A percentile compares a stretch with the other conserved stretches of the same genome.
Conservation (phyloP, 352 stramenopile genomes). For the Phytophthora vignae region DNA sequence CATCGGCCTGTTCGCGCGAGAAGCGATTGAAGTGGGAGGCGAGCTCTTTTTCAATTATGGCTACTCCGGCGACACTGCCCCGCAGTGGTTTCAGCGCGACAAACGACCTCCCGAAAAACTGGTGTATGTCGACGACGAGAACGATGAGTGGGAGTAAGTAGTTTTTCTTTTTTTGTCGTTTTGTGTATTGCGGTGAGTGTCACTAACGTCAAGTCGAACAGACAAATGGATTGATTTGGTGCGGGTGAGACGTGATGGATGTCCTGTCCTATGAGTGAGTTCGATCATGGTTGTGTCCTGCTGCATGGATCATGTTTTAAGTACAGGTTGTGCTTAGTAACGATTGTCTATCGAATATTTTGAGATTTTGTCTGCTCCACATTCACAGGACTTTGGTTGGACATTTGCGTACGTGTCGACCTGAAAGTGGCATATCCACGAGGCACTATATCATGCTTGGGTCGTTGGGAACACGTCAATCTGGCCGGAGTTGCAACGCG, state of each 20-base stretch:
- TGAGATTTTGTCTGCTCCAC: background rate
- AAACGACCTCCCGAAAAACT: constrained; percentile 20
- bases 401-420: background rate
- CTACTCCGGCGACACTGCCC: constrained; percentile 70
- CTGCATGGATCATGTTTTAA: background rate
- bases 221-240: background rate
- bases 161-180: background rate
- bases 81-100: constrained; percentile 62
- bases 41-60: constrained; percentile 88
- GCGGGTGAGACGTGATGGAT: background rate
- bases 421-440: background rate
- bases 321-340: background rate
- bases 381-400: background rate
- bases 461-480: no score
- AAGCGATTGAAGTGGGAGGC: constrained; percentile 86
- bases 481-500: background rate
- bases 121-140: constrained; percentile 41
- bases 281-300: background rate
- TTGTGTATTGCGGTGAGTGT: background rate
- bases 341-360: background rate
- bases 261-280: background rate
- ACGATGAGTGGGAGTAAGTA: constrained; percentile 48
- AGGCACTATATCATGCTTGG: no score
- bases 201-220: background rate
- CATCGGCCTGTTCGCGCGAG: constrained; percentile 92